Evolutionary conservation across 106 monocot species (phyloP).

Genomic region (Dendrobium chrysotoxum): DNA sequence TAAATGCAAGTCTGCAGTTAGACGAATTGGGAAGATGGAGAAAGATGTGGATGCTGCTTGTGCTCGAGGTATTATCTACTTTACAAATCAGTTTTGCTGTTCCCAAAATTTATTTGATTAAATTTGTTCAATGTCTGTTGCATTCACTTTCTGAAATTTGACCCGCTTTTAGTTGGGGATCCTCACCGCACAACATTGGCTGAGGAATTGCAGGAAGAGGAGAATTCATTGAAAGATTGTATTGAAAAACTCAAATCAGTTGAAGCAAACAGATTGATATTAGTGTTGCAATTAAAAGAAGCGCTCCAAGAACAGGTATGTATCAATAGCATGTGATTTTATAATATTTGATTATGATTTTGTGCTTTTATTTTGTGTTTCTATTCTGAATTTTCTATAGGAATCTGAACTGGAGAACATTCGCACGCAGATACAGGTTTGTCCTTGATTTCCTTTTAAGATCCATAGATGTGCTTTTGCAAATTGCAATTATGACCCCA

Average conservation of each 20-base stretch:
- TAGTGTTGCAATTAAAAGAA: slow-evolving; percentile 69
- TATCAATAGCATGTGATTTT: not conserved
- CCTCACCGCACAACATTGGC: slow-evolving; percentile 50
- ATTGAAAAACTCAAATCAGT: slow-evolving; percentile 62
- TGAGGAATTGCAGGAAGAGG: slow-evolving; percentile 61
- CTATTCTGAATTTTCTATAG: slow-evolving; percentile 37
- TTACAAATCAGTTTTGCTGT: not conserved
- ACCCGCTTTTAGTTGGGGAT: slow-evolving; percentile 50
- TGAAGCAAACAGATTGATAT: slow-evolving; percentile 52
- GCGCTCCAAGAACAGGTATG: slow-evolving; percentile 86
- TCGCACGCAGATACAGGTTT: slow-evolving; percentile 80
- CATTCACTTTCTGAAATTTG: slow-evolving; percentile 22
- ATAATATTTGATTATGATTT: not conserved
- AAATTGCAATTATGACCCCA: not conserved
- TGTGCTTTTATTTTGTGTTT: not conserved
- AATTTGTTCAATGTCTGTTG: not conserved
- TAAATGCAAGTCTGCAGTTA: slow-evolving; percentile 56
- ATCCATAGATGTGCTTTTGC: not conserved
- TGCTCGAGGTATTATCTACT: slow-evolving; percentile 20
- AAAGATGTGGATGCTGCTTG: slow-evolving; percentile 81
- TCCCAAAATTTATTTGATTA: not conserved
- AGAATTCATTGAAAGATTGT: slow-evolving; percentile 49
- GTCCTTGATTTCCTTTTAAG: not conserved
- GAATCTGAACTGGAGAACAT: slow-evolving; percentile 86
- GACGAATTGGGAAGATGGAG: slow-evolving; percentile 68